These are phyloP conservation scores for Auricularia auricula-judae DNA, from an alignment of 768 basidiomycete genomes.

Conservation along the genomic window DNA sequence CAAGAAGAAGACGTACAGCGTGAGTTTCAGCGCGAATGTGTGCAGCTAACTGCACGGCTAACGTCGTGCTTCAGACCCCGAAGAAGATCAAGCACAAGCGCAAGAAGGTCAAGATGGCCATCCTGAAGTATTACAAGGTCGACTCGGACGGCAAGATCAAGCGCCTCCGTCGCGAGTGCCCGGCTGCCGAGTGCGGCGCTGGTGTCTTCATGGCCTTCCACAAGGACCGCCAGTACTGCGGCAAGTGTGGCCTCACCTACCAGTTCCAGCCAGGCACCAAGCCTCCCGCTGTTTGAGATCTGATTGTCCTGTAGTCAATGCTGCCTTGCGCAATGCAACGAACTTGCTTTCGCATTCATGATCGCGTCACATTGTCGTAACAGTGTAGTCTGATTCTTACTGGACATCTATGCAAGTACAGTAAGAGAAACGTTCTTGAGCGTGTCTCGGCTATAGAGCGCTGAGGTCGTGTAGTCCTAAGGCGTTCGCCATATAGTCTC, in stretches of 20 bases:
- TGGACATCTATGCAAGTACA: too few relatives aligned
- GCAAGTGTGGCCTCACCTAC: constrained; percentile 86
- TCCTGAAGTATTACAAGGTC: constrained; percentile 99
- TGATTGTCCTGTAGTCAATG: too few relatives aligned
- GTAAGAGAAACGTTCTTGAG: too few relatives aligned
- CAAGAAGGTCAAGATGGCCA: constrained; percentile 99
- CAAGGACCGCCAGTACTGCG: constrained; percentile 95
- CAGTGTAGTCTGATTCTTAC: too few relatives aligned
- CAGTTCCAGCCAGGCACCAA: constrained; percentile 50
- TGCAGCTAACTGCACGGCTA: background rate
- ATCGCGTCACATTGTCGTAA: too few relatives aligned
- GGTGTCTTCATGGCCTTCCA: constrained; percentile 91
- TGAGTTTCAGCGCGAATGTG: constrained; percentile 25
- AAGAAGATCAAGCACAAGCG: constrained; percentile 99
- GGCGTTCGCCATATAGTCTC: too few relatives aligned
- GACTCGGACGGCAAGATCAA: constrained; percentile 99
- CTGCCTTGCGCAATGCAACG: too few relatives aligned
- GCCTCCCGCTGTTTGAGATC: constrained; percentile 6
- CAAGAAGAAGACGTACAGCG: constrained; percentile 99
- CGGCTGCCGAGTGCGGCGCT: constrained; percentile 34
- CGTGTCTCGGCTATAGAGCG: too few relatives aligned
- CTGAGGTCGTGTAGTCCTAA: too few relatives aligned
- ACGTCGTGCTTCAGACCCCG: constrained; percentile 53
- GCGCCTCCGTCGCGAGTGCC: constrained; percentile 95
- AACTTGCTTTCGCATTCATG: too few relatives aligned